Evolutionary conservation across 139 green algal genomes (phyloP), one percentile per base, ranked within the genome.

Genomic region (Nannochloris sp.): DNA sequence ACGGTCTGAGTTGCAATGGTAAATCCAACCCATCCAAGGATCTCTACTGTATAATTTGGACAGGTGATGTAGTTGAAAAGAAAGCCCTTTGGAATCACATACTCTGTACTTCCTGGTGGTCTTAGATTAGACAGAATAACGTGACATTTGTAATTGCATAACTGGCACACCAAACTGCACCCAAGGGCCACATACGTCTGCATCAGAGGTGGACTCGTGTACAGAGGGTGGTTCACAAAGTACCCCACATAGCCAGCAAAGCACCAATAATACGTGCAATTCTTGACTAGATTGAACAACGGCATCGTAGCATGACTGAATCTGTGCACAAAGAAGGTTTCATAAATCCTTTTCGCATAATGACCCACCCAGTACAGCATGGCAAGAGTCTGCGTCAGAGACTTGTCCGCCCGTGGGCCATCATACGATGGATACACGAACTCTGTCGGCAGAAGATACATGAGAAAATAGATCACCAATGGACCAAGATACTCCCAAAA

Each of bases 401-500:
- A 23, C 37, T 72, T 69, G 17, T 50, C 31, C 6, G 62, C 40
- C 59, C 8, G 12, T 25, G 28, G 33, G 46, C n/a, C 16, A 20
- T 23, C n/a, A 23, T 23, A 53, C 6, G n/a, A 20, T 12, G 46
- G 46, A 53, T 53, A 23, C 10, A 53, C 12, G n/a, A 20, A 25
- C 20, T 0, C 12, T 20, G 17, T 53, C 6, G 87, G 90, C 1
- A 92, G 66, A 67, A 91, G 75, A 72, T 90, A 98, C 77, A 99
- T 91, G 44, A 95, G 68, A 2, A 89, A 80, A 79, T 96, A 99
- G 44, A 97, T 75, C 17, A 87, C 49, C 72, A 99, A 66, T 0
- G 93, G 93, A 2, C 93, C 93, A 45, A 97, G 83, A 73, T 99
- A 99, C 71, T 99, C 93, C 75, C 84, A 94, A 74, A 98, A 94